Evolutionary conservation across 208 protist species (phyloP).

Genomic region (Balamuthia mandrillaris): DNA sequence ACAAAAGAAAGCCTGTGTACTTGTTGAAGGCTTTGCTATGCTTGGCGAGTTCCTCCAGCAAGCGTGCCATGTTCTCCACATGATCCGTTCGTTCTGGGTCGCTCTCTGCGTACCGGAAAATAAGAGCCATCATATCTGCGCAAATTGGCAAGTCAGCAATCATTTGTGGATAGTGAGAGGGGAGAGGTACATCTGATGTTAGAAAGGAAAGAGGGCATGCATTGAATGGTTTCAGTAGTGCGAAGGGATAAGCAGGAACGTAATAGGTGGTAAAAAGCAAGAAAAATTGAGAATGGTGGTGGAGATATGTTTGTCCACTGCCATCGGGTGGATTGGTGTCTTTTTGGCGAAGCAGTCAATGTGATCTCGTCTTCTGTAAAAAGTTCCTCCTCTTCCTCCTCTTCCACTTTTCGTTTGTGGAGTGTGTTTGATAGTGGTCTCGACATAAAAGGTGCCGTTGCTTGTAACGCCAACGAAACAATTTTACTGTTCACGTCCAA

Average conservation of each 20-base stretch:
- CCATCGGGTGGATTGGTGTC: too few relatives aligned
- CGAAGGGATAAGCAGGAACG: not conserved
- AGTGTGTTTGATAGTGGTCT: too few relatives aligned
- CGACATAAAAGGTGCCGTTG: too few relatives aligned
- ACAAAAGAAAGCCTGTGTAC: slow-evolving; percentile 11
- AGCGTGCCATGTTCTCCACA: slow-evolving; percentile 13
- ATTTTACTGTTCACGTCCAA: too few relatives aligned
- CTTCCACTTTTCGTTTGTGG: too few relatives aligned
- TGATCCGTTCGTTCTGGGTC: not conserved
- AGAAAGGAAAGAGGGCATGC: slow-evolving; percentile 30
- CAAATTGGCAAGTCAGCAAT: not conserved
- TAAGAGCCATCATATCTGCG: slow-evolving; percentile 2
- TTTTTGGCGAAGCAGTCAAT: too few relatives aligned
- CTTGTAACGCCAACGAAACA: too few relatives aligned
- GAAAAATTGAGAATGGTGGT: too few relatives aligned
- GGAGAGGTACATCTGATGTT: slow-evolving; percentile 7
- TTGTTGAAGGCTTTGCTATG: slow-evolving; percentile 41
- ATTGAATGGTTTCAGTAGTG: slow-evolving; percentile 15
- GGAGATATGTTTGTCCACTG: too few relatives aligned
- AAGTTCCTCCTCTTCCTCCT: too few relatives aligned
- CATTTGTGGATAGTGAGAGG: not conserved
- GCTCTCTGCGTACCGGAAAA: not conserved
- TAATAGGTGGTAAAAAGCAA: slow-evolving; percentile 29
- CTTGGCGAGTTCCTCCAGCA: slow-evolving; percentile 36
- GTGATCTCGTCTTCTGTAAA: too few relatives aligned